Base-by-base conservation (phyloP, 2,329 filamentous ascomycete species). In the Leptographium procerum region DNA sequence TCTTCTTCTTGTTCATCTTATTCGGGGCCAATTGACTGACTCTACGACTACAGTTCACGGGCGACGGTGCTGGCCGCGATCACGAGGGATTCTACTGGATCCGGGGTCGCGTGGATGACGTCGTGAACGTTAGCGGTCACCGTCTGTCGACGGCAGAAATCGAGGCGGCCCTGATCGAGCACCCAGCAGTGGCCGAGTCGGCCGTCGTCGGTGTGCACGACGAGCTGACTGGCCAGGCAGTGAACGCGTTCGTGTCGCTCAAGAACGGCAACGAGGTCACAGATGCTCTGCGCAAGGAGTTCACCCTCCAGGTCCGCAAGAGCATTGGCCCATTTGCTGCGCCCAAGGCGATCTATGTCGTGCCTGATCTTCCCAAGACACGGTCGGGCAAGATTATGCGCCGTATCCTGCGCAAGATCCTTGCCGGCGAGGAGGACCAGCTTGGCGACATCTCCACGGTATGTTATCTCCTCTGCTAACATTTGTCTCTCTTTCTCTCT, bases 31-130 rank as follows among this genome's bases (percentile, higher is more conserved):
- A n/a, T 19, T 7, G 16, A 36, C 47, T 22, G 51, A 60, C 63
- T 56, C 51, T 40, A 56, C 45, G 19, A 5, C 58, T 48, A 13
- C 64, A 89, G 86, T 95, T 94, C 76, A 94, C 89, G 19, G 89
- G 89, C 60, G 94, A 99, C 70, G 94, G 94, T 69, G 94, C 94
- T 58, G 94, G 89, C 61, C 89, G 94, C 69, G 94, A 99, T 71
- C 88, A 96, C 74, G 94, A 99, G 68, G 94, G 94, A 59, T 99
- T 96, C 80, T 99, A 97, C 84, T 99, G 94, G 94, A 99, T 99
- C 71, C 89, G 94, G 62, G 94, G 94, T 64, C 91, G 94, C 73
- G 94, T 99, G 57, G 94, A 99, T 70, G 94, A 99, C 68, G 94
- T 99, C 50, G 92, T 99, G 72, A 99, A 99, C 73, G 94, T 99